Evolutionary conservation across 305 asterid species (phyloP).

Genomic region (Fraxinus greggii): DNA sequence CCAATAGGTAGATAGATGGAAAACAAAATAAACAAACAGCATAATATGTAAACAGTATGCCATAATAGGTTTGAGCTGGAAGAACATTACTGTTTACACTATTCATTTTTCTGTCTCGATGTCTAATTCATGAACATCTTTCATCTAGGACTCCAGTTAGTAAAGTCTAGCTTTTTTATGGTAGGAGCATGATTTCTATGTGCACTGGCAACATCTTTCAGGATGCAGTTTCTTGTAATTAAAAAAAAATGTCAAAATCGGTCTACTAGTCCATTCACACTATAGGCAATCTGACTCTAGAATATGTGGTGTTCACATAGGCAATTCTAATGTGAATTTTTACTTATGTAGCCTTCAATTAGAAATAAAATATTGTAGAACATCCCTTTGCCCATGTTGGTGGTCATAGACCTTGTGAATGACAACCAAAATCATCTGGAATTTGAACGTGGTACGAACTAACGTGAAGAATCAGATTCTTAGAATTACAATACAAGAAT

Average conservation of each 20-base stretch:
- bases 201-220: background rate
- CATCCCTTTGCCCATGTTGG: background rate
- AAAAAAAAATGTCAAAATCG: background rate
- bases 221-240: background rate
- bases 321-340: background rate
- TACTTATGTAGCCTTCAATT: background rate
- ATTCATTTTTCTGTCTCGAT: background rate
- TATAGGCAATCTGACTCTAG: background rate
- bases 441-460: background rate
- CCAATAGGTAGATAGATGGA: background rate
- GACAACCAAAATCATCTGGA: slow-evolving; percentile 3
- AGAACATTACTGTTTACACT: background rate
- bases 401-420: background rate
- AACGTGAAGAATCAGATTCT: background rate
- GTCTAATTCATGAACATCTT: background rate
- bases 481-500: background rate
- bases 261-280: background rate
- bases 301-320: background rate
- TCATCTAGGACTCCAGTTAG: background rate
- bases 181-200: background rate
- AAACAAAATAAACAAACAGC: background rate
- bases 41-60: background rate
- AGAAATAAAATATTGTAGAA: background rate
- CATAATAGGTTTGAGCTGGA: background rate
- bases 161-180: background rate